Base-by-base conservation (phyloP, 2,329 filamentous ascomycete genomes). In the Colletotrichum coccodes region DNA sequence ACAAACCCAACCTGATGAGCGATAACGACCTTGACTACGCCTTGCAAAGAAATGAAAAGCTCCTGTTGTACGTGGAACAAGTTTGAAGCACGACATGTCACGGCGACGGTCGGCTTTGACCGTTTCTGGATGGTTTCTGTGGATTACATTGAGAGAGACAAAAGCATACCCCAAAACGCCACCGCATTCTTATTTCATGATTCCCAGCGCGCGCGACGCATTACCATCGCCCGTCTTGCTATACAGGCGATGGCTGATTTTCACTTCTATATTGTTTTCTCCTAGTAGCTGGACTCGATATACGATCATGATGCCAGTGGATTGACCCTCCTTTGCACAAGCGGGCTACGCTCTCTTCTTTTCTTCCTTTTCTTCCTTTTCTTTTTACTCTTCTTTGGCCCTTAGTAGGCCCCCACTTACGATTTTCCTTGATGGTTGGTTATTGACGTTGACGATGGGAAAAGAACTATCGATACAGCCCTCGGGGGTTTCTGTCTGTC, bases 11-110 rank as follows among this genome's bases (percentile, higher is more conserved):
- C 42, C 84, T 98, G 71, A 84, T 93, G 76, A 94, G 89, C 79
- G 91, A 98, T 77, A 87, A 92, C 71, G 94, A 98, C 78, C 83
- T 98, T 60, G 91, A 94, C 72, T 86, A 89, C 72, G 95, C 95
- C 3, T 84, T 98, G 71, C 88, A 92, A 74, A 86, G 94, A 74
- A 97, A 97, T 80, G 91, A 94, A 72, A 98, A 98, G 83, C 84
- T 98, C 71, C 90, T 95, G 61, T 84, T 98, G 30, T 93, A 90
- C 72, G 91, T 93, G 36, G 88, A 91, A 72, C 81, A 83, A 62
- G 79, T 82, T 70, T 87, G 78, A 80, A 49, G 40, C 26, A 34
- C 26, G 16, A n/a, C 60, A 59, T 36, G 9, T 2, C 34, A 23
- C 32, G 18, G 21, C 28, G 36, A n/a, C 38, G 12, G 44, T 40